phyloP scores from a whole-genome alignment of 805 yeast species.

The Candida tibetensis region DNA sequence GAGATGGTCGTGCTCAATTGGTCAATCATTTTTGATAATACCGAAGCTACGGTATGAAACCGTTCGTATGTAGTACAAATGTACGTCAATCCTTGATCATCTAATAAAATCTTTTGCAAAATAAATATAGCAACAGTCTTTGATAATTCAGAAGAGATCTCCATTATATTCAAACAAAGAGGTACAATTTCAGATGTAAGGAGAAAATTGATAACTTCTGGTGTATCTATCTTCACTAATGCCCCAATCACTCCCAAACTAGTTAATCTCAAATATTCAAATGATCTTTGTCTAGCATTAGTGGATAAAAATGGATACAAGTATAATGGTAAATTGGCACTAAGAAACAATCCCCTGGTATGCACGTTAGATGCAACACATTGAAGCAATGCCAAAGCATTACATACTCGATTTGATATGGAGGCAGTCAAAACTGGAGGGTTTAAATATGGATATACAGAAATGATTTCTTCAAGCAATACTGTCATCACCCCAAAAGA shows the following conservation, averaged over 20 bases:
- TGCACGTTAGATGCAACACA: slow-evolving; percentile 96
- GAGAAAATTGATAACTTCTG: slow-evolving; percentile 88
- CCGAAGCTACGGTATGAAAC: slow-evolving; percentile 90
- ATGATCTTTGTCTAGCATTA: slow-evolving; percentile 85
- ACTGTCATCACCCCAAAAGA: slow-evolving; percentile 96
- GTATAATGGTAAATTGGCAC: slow-evolving; percentile 89
- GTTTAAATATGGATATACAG: slow-evolving; percentile 83
- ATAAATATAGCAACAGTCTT: slow-evolving; percentile 97
- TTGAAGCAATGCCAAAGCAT: slow-evolving; percentile 89
- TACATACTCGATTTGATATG: slow-evolving; percentile 91
- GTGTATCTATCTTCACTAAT: slow-evolving; percentile 89
- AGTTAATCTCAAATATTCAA: slow-evolving; percentile 89
- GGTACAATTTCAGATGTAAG: slow-evolving; percentile 97
- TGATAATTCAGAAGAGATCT: slow-evolving; percentile 86
- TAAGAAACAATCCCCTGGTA: slow-evolving; percentile 78
- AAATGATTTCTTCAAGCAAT: slow-evolving; percentile 80
- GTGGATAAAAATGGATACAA: slow-evolving; percentile 93
- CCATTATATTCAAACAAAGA: slow-evolving; percentile 90
- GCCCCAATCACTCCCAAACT: slow-evolving; percentile 97
- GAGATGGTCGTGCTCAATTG: slow-evolving; percentile 57
- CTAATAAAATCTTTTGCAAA: slow-evolving; percentile 86
- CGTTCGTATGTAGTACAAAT: slow-evolving; percentile 95
- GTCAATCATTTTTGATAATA: slow-evolving; percentile 81
- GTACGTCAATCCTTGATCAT: slow-evolving; percentile 86
- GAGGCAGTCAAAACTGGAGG: slow-evolving; percentile 84